Evolutionary conservation across 2,329 filamentous ascomycete species (phyloP).

Genomic region (Fusarium nodosum): DNA sequence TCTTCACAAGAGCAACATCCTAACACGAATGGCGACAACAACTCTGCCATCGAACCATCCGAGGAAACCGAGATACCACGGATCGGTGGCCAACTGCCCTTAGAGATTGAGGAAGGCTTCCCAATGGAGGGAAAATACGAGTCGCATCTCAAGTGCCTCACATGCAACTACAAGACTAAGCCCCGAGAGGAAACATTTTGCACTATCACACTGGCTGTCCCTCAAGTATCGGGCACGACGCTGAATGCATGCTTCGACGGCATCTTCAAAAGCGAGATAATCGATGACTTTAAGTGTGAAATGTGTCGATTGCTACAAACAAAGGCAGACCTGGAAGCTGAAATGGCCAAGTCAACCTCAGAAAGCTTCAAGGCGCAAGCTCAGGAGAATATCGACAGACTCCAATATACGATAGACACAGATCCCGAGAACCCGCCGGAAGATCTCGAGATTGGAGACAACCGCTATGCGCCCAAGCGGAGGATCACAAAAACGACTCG

Average conservation of each 20-base stretch:
- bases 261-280: conserved; percentile 93
- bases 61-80: conserved; percentile 42
- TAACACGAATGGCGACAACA: conserved; percentile 22
- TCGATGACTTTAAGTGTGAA: conserved; percentile 97
- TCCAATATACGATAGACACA: conserved; percentile 78
- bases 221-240: conserved; percentile 83
- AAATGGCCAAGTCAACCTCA: conserved; percentile 68
- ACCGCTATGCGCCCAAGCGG: conserved; percentile 80
- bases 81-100: conserved; percentile 46
- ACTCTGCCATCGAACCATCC: conserved; percentile 45
- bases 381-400: conserved; percentile 71
- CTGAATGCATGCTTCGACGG: conserved; percentile 92
- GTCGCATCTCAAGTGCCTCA: conserved; percentile 94
- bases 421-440: conserved; percentile 84
- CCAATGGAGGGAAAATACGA: conserved; percentile 93
- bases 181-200: conserved; percentile 88
- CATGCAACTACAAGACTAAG: conserved; percentile 89
- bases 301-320: conserved; percentile 90
- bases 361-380: conserved; percentile 66
- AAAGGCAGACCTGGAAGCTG: conserved; percentile 71
- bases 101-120: conserved; percentile 77
- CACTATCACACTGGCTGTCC: conserved; percentile 91
- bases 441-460: conserved; percentile 80
- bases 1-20: conserved; percentile 29
- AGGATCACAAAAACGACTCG: conserved; percentile 89